These are phyloP conservation scores for Naganishia albida DNA, from an alignment of 1,284 basidiomycete genomes.

Conservation along the genomic window DNA sequence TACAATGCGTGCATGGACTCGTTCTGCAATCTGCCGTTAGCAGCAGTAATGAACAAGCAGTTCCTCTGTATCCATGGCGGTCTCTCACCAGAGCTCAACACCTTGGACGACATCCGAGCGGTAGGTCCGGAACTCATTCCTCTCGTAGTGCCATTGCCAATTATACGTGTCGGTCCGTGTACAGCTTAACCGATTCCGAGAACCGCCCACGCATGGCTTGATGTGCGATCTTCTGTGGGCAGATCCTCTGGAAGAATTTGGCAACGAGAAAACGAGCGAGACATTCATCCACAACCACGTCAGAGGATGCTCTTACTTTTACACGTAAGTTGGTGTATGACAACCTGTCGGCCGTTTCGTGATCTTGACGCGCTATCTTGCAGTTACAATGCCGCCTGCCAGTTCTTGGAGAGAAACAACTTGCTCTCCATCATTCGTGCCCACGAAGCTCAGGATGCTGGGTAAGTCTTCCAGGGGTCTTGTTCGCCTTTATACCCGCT, in stretches of 20 bases:
- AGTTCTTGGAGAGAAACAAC: slow-evolving; percentile 91
- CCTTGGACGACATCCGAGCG: slow-evolving; percentile 80
- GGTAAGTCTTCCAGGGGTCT: slow-evolving; percentile 59
- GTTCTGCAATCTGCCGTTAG: slow-evolving; percentile 87
- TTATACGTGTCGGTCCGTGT: neutral
- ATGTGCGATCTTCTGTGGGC: slow-evolving; percentile 97
- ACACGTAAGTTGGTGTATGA: slow-evolving; percentile 66
- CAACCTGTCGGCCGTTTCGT: slow-evolving; percentile 8
- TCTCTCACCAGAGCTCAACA: slow-evolving; percentile 84
- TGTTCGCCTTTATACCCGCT: neutral
- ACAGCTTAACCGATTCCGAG: slow-evolving; percentile 89
- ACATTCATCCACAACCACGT: slow-evolving; percentile 88
- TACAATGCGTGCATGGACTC: slow-evolving; percentile 92
- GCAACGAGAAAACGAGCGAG: slow-evolving; percentile 82
- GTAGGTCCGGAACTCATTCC: slow-evolving; percentile 56
- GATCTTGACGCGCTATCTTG: slow-evolving; percentile 13
- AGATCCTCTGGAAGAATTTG: slow-evolving; percentile 91
- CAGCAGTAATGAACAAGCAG: slow-evolving; percentile 96
- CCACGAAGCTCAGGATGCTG: slow-evolving; percentile 93
- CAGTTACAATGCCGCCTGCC: slow-evolving; percentile 89
- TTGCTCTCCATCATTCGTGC: slow-evolving; percentile 92
- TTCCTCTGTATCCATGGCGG: slow-evolving; percentile 95
- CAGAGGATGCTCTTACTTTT: slow-evolving; percentile 93
- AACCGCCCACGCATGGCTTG: slow-evolving; percentile 88
- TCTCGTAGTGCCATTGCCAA: neutral